Evolutionary conservation across 257 asterid genomes (phyloP), one percentile per base, ranked within the genome.

Genomic region (Coffea canephora): DNA sequence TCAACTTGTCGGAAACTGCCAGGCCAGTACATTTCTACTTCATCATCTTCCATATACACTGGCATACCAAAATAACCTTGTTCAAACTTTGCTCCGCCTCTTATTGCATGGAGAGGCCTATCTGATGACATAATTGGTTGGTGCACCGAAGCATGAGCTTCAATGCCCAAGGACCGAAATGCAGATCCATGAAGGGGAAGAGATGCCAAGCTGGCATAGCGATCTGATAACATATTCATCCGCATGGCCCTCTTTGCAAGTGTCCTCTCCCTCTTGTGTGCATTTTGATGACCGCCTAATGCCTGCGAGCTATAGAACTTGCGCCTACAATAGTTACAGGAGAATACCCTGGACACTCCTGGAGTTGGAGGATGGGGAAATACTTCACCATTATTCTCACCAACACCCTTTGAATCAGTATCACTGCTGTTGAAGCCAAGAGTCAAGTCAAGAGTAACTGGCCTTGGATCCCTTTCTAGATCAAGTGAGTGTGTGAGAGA

Each of bases 251-350:
- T 79, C 82, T 93, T 95, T 0, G 97, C 99, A 0, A 95, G 82
- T 4, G 97, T 92, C 80, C 99, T 79, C 82, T 95, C 99, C 55
- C 99, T 85, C 84, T 95, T 95, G 85, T 95, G 99, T 3, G 99
- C 97, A 15, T 95, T 95, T 65, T 95, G 99, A 79, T 95, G 99
- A 0, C 99, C 99, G 9, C 99, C 99, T 72, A 95, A 69, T 0
- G 99, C 99, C 76, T 95, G 99, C 0, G 99, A 93, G 87, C 98
- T 93, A 85, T 95, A 95, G 83, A 95, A 95, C 77, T 95, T 93
- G 49, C 99, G 85, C 50, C 94, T 88, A 82, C 99, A 95, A 79
- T 91, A 95, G 81, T 95, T 94, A 92, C 99, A 95, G 0, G 97
- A 89, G 90, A 95, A 95, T 34, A 93, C 87, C 61, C 97, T 79